Conservation (phyloP, 805 yeast species). For the Starmerella sp. region DNA sequence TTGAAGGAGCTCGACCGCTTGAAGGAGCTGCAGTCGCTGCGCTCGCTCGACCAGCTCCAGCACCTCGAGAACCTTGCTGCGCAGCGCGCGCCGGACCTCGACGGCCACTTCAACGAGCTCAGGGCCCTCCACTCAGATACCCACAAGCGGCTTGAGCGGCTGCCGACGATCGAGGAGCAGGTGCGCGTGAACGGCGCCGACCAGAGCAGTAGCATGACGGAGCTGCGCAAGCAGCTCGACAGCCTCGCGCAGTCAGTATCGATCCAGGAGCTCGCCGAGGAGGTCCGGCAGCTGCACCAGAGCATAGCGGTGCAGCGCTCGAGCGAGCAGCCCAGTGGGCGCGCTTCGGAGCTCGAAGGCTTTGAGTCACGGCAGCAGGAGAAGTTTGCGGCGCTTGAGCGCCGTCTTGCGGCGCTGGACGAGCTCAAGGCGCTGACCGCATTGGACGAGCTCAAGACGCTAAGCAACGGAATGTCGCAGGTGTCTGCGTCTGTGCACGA, state of each 20-base stretch:
- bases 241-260: not conserved
- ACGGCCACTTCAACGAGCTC: not conserved
- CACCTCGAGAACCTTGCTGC: not conserved
- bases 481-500: not conserved
- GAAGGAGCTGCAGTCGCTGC: constrained; percentile 14
- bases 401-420: not conserved
- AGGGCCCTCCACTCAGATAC: not conserved
- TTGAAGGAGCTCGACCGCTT: constrained; percentile 1
- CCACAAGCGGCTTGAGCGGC: not conserved
- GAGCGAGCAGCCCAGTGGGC: too few species aligned
- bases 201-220: not conserved
- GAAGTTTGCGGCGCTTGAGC: not conserved
- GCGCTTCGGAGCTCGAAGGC: not conserved
- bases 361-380: not conserved
- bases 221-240: not conserved
- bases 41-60: constrained; percentile 17
- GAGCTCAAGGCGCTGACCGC: not conserved
- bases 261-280: not conserved
- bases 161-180: not conserved
- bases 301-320: not conserved
- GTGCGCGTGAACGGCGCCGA: not conserved
- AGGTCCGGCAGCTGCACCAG: not conserved
- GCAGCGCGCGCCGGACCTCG: not conserved
- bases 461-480: not conserved
- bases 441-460: not conserved